These are phyloP conservation scores for Thermomyces lanuginosus DNA, from an alignment of 2,329 filamentous ascomycete species.

Conservation along the genomic window DNA sequence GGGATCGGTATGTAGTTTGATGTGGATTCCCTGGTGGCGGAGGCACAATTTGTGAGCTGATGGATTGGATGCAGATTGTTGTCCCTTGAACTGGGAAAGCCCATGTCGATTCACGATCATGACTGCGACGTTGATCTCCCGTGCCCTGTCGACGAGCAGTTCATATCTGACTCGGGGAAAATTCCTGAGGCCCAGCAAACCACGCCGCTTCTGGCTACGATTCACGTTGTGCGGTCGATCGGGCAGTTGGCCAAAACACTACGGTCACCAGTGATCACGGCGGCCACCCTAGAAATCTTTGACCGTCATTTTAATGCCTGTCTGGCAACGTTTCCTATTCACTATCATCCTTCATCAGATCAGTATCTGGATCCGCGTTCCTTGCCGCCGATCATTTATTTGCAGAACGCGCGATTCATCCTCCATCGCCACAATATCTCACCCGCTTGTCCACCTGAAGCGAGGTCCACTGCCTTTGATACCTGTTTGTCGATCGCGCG, in stretches of 20 bases:
- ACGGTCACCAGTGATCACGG: constrained; percentile 48
- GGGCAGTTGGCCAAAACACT: constrained; percentile 56
- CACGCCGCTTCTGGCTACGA: constrained; percentile 58
- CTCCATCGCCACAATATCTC: constrained; percentile 80
- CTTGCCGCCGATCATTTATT: constrained; percentile 57
- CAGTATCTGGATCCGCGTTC: constrained; percentile 56
- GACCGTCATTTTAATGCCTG: constrained; percentile 67
- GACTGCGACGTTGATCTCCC: constrained; percentile 79
- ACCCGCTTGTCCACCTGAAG: constrained; percentile 48
- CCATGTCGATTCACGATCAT: constrained; percentile 66
- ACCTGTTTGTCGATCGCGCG: constrained; percentile 58
- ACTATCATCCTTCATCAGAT: constrained; percentile 51
- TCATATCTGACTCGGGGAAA: constrained; percentile 35
- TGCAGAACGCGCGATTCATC: constrained; percentile 69
- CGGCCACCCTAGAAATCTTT: constrained; percentile 55
- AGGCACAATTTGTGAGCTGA: constrained; percentile 5
- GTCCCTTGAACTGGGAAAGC: constrained; percentile 63
- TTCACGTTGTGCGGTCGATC: constrained; percentile 67
- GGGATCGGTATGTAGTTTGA: constrained; percentile 49
- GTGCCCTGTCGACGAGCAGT: constrained; percentile 61
- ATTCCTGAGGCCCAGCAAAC: constrained; percentile 35
- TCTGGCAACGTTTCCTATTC: constrained; percentile 55
- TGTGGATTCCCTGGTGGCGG: background rate
- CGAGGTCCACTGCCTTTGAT: constrained; percentile 56
- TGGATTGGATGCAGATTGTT: constrained; percentile 47